phyloP scores from a whole-genome alignment of 495 filamentous ascomycete genomes.

The Aspergillus funiculosus region DNA sequence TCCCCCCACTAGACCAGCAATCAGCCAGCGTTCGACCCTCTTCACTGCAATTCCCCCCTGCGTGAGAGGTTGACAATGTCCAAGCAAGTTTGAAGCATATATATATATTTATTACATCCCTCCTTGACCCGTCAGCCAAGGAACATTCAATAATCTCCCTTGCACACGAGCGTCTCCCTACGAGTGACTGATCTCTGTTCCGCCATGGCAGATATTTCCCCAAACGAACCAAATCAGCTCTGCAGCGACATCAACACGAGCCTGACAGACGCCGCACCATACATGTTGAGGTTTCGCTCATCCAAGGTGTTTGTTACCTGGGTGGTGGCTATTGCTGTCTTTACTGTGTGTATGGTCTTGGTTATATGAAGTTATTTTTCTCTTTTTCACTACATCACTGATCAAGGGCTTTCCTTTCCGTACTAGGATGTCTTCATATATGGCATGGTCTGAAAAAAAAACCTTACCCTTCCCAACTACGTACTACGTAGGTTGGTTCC shows the following conservation, averaged over 20 bases:
- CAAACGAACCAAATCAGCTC: not conserved
- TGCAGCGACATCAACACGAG: not conserved
- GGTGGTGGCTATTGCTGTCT: slow-evolving; percentile 48
- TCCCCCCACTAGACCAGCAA: no score
- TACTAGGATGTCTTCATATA: slow-evolving; percentile 67
- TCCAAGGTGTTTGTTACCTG: slow-evolving; percentile 42
- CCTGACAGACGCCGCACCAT: slow-evolving; percentile 6
- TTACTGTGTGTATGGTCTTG: slow-evolving; percentile 46
- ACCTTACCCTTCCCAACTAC: not conserved
- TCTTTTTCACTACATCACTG: not conserved
- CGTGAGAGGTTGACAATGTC: no score
- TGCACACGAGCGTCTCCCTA: not conserved
- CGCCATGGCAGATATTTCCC: not conserved
- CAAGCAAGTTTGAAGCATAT: no score
- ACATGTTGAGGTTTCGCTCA: slow-evolving; percentile 26
- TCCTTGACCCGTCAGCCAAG: no score
- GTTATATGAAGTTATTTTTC: not conserved
- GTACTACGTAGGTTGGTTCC: not conserved
- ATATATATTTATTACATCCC: no score
- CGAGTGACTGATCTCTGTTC: not conserved
- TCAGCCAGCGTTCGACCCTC: no score
- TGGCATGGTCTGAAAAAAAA: slow-evolving; percentile 63
- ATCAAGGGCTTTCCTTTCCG: slow-evolving; percentile 7
- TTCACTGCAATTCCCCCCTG: no score
- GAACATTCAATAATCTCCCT: no score